These are phyloP conservation scores for Tetradesmus obliquus DNA, from an alignment of 139 green algal species.

Conservation along the genomic window DNA sequence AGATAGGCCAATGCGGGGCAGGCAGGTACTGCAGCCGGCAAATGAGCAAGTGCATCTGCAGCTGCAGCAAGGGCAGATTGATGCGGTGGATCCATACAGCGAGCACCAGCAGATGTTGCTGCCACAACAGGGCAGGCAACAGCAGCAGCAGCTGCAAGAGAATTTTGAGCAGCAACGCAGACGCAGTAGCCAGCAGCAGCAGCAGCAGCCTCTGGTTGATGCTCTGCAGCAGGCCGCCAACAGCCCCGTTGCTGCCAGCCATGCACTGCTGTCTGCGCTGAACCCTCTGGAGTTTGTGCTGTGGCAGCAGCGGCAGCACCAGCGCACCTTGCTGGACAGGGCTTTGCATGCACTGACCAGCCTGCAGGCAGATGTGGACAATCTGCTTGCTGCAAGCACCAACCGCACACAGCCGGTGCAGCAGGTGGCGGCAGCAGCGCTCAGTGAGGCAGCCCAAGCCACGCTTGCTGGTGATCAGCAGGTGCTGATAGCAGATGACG, in stretches of 20 bases:
- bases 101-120: neutral
- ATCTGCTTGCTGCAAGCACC: neutral
- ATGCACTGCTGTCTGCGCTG: neutral
- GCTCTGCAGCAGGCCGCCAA: neutral
- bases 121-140: neutral
- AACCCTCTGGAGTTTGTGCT: neutral
- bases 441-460: too few relatives aligned
- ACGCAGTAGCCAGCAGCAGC: neutral
- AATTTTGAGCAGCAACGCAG: neutral
- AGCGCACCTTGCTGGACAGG: neutral
- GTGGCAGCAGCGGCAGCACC: constrained; percentile 20
- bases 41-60: neutral
- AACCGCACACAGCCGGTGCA: neutral
- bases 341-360: neutral
- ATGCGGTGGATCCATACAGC: too few relatives aligned
- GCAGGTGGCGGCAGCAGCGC: neutral
- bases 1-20: neutral
- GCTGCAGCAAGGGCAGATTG: neutral
- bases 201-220: neutral
- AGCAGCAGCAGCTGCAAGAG: neutral
- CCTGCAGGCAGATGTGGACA: constrained; percentile 34
- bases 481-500: neutral
- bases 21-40: neutral
- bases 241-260: neutral
- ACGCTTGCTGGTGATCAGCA: neutral